Evolutionary conservation across 169 alveolate genomes (phyloP).

Genomic region (Plasmodium fragile): DNA sequence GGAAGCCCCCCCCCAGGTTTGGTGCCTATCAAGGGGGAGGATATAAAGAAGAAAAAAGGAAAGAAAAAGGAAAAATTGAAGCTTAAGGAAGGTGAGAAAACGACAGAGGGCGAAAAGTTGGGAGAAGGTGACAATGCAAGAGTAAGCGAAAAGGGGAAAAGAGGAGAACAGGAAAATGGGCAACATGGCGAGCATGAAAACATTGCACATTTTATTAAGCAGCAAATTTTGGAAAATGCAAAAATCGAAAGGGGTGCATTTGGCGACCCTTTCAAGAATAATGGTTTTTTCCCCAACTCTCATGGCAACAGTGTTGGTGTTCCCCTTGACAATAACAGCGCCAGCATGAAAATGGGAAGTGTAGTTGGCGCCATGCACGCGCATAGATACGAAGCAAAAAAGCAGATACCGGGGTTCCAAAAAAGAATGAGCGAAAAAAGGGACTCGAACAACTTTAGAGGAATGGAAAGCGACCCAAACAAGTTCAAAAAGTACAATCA

Average conservation of each 20-base stretch:
- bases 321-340: background rate
- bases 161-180: background rate
- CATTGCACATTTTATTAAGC: background rate
- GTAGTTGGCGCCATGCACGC: background rate
- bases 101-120: background rate
- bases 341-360: background rate
- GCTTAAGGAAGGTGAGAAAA: background rate
- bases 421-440: constrained; percentile 17
- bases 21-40: background rate
- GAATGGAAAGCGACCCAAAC: constrained; percentile 25
- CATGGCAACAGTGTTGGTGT: background rate
- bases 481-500: constrained; percentile 60
- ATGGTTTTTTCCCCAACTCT: background rate
- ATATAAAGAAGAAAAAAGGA: constrained; percentile 9
- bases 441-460: background rate
- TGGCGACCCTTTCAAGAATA: background rate
- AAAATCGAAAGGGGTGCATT: background rate
- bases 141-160: background rate
- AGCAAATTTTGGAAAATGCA: background rate
- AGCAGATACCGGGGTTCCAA: background rate
- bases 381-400: constrained; percentile 30
- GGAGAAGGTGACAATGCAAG: background rate
- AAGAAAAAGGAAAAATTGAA: background rate
- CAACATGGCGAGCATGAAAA: background rate
- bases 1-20: constrained; percentile 7